A percentile compares a stretch with the other conserved stretches of the same genome.
Conservation (phyloP, 2,329 filamentous ascomycete genomes). For the Pyrenochaeta sp. region DNA sequence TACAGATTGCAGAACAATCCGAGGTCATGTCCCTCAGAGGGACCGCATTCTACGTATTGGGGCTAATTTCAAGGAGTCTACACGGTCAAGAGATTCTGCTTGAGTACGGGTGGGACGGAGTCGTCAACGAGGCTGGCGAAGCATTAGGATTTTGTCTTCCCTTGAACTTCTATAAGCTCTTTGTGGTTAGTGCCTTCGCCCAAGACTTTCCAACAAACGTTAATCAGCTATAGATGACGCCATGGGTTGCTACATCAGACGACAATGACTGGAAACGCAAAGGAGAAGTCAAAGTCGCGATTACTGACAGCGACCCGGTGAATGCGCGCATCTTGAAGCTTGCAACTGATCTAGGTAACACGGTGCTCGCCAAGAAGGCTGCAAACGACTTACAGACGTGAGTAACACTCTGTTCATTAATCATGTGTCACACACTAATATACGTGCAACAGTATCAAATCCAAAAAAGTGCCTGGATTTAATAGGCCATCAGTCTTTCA, state of each 20-base stretch:
- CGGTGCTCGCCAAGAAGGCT: conserved; percentile 88
- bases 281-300: conserved; percentile 62
- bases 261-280: conserved; percentile 44
- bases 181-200: conserved; percentile 64
- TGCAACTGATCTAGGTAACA: conserved; percentile 89
- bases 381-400: conserved; percentile 76
- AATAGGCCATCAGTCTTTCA: conserved; percentile 80
- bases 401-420: conserved; percentile 29
- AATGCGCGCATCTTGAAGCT: conserved; percentile 83
- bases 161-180: conserved; percentile 76
- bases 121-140: conserved; percentile 80
- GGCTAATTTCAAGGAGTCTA: conserved; percentile 87
- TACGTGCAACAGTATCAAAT: conserved; percentile 68
- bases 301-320: conserved; percentile 66
- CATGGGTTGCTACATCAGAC: conserved; percentile 45
- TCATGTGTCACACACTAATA: conserved; percentile 20
- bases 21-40: conserved; percentile 92
- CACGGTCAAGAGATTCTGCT: conserved; percentile 92
- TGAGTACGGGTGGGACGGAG: conserved; percentile 92
- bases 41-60: conserved; percentile 95
- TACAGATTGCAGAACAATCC: conserved; percentile 86
- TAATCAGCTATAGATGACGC: conserved; percentile 46
- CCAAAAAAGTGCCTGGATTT: conserved; percentile 78
- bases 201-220: conserved; percentile 2
- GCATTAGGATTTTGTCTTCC: conserved; percentile 91